phyloP scores from a whole-genome alignment of 805 yeast species.

The Lipomyces mesembrius region DNA sequence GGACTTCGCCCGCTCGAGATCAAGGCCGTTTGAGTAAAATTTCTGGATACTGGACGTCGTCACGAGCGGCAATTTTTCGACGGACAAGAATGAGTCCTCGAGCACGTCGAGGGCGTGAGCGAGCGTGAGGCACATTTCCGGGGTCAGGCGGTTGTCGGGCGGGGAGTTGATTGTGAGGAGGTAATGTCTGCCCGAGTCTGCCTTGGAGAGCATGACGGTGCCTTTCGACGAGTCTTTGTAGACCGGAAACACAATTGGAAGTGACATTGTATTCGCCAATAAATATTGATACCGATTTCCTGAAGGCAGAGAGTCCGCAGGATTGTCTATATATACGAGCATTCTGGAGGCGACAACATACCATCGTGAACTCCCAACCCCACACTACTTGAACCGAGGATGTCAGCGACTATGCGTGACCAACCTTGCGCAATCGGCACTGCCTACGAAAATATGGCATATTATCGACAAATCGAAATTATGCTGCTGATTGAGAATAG shows the following conservation, averaged over 20 bases:
- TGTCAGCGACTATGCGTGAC: too few species aligned
- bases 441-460: not conserved
- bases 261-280: not conserved
- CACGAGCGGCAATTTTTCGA: constrained; percentile 45
- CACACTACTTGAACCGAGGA: not conserved
- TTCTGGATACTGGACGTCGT: constrained; percentile 47
- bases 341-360: too few species aligned
- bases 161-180: constrained; percentile 44
- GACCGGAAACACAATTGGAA: constrained; percentile 19
- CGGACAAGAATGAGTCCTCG: constrained; percentile 35
- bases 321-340: too few species aligned
- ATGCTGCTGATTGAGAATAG: not conserved
- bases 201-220: constrained; percentile 19
- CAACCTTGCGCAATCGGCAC: too few species aligned
- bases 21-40: constrained; percentile 49
- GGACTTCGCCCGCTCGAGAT: constrained; percentile 45
- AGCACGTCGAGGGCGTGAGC: constrained; percentile 45
- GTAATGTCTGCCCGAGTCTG: constrained; percentile 42
- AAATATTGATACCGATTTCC: not conserved
- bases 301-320: too few species aligned
- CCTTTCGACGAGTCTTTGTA: constrained; percentile 17
- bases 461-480: not conserved
- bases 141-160: constrained; percentile 48
- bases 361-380: not conserved
- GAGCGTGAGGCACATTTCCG: constrained; percentile 44